Evolutionary conservation across 805 yeast genomes (phyloP).

Genomic region (Limtongia smithiae): DNA sequence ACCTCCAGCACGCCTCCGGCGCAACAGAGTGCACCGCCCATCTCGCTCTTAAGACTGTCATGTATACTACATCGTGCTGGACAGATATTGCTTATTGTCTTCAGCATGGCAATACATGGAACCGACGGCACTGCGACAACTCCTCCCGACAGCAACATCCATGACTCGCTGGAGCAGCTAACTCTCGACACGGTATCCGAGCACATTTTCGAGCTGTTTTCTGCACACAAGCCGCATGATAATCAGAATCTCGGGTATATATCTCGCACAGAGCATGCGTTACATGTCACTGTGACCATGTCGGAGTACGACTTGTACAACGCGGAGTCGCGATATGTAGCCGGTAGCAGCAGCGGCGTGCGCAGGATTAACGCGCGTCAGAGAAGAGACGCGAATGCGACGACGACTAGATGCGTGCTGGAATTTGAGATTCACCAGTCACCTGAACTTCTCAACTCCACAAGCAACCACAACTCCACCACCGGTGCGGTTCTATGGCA

Average conservation of each 20-base stretch:
- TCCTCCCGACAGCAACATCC: too few species aligned
- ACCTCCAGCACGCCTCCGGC: too few species aligned
- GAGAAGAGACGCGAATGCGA: neutral
- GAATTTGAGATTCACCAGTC: constrained; percentile 39
- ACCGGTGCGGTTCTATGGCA: constrained; percentile 68
- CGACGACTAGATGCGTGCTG: neutral
- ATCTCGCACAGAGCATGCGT: constrained; percentile 9
- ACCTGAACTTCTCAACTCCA: constrained; percentile 37
- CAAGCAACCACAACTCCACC: constrained; percentile 42
- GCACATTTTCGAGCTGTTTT: constrained; percentile 13
- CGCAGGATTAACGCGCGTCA: too few species aligned
- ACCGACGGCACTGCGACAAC: too few species aligned
- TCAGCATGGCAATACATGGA: too few species aligned
- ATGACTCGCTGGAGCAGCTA: constrained; percentile 7
- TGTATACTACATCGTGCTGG: too few species aligned
- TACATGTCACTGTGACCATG: neutral
- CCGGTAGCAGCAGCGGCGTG: too few species aligned
- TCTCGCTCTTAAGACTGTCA: too few species aligned
- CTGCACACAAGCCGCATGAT: constrained; percentile 10
- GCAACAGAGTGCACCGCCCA: too few species aligned
- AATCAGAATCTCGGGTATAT: constrained; percentile 16
- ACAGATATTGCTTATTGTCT: too few species aligned
- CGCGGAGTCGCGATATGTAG: neutral
- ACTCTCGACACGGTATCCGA: constrained; percentile 6
- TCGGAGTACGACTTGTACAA: neutral